These are phyloP conservation scores for Fistulifera solaris DNA, from an alignment of 108 stramenopile species.

Conservation along the genomic window DNA sequence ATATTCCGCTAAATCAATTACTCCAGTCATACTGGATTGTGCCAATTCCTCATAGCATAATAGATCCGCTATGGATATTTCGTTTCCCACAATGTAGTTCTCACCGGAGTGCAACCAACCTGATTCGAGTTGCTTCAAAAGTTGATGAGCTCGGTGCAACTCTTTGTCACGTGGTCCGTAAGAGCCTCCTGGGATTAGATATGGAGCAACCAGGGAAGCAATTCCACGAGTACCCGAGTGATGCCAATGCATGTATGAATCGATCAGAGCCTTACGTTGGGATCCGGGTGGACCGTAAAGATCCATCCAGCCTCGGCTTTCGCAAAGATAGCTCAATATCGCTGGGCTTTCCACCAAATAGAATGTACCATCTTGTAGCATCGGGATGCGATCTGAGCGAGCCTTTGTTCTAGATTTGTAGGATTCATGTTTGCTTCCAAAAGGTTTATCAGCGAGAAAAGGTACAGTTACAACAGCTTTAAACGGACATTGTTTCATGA, in stretches of 20 bases:
- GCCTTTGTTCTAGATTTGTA: constrained; percentile 8
- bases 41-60: constrained; percentile 28
- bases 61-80: constrained; percentile 32
- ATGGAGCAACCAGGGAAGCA: constrained; percentile 1
- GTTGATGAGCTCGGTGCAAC: neutral
- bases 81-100: constrained; percentile 14
- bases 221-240: constrained; percentile 20
- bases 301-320: constrained; percentile 13
- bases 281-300: constrained; percentile 13
- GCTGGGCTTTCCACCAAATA: constrained; percentile 27
- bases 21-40: constrained; percentile 19
- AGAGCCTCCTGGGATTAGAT: neutral
- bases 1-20: constrained; percentile 9
- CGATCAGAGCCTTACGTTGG: constrained; percentile 16
- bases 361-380: constrained; percentile 12
- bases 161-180: neutral
- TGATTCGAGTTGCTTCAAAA: constrained; percentile 8
- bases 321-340: constrained; percentile 31
- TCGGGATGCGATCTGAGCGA: constrained; percentile 13
- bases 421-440: constrained; percentile 17
- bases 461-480: constrained; percentile 24
- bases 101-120: constrained; percentile 15
- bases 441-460: constrained; percentile 4
- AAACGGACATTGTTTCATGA: constrained; percentile 13
- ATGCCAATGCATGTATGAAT: constrained; percentile 29